These are phyloP conservation scores for Aspergillus sp. DNA, from an alignment of 2,329 filamentous ascomycete genomes.

Conservation along the genomic window DNA sequence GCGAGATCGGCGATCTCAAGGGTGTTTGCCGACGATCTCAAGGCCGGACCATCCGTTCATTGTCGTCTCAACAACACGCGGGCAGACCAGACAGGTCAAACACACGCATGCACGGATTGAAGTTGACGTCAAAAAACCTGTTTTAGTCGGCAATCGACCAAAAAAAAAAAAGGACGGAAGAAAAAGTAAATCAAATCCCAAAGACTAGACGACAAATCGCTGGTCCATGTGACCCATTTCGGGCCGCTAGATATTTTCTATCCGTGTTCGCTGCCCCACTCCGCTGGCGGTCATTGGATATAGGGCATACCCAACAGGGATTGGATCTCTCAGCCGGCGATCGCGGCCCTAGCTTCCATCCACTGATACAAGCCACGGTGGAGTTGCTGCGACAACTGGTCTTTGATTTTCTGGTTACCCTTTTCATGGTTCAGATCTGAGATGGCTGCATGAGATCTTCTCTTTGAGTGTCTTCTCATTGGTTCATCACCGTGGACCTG, in stretches of 20 bases:
- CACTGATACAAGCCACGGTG: not conserved
- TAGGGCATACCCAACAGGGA: not conserved
- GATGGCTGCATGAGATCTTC: not conserved
- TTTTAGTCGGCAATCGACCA: not conserved
- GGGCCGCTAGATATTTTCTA: not conserved
- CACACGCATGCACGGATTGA: not conserved
- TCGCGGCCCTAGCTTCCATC: conserved; percentile 2
- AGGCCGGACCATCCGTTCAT: not conserved
- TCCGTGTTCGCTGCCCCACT: not conserved
- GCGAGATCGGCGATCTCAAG: not conserved
- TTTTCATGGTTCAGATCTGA: not conserved
- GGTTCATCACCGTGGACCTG: not conserved
- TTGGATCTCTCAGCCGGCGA: conserved; percentile 10
- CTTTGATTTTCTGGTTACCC: not conserved
- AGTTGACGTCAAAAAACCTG: not conserved
- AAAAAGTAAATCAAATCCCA: not conserved
- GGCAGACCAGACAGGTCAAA: not conserved
- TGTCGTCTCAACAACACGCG: not conserved
- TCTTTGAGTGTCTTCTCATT: not conserved
- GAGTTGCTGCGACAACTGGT: not conserved
- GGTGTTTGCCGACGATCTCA: not conserved
- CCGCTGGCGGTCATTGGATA: not conserved
- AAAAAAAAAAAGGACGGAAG: not conserved
- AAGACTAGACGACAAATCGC: not conserved
- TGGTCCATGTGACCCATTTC: not conserved